A percentile compares a stretch with the other conserved stretches of the same genome.
These are phyloP conservation scores for Chaetomium tenue DNA, from an alignment of 495 filamentous ascomycete species.

Conservation along the genomic window DNA sequence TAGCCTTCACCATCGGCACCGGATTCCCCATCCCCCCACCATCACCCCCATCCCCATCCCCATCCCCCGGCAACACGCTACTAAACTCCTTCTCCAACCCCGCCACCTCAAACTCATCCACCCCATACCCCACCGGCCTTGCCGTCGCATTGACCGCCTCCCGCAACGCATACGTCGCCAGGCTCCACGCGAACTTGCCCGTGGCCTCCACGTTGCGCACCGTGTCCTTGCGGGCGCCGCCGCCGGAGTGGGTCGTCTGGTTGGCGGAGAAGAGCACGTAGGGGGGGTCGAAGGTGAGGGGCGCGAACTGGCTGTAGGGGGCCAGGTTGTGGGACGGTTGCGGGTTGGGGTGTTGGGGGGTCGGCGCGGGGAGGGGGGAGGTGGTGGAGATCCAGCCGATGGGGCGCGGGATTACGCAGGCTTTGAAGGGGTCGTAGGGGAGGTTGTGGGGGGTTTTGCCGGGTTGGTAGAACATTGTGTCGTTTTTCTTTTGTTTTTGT, in stretches of 20 bases:
- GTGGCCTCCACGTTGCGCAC: constrained; percentile 4
- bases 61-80: not conserved
- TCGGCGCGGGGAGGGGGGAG: not conserved
- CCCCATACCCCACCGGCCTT: not conserved
- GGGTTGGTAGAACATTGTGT: constrained; percentile 2
- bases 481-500: too few relatives aligned
- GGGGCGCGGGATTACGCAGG: constrained; percentile 7
- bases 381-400: constrained; percentile 9
- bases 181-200: constrained; percentile 2
- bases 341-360: not conserved
- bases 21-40: not conserved
- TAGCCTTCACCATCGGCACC: constrained; percentile 1
- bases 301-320: constrained; percentile 3
- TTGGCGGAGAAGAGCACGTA: constrained; percentile 5
- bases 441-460: constrained; percentile 8
- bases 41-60: too few relatives aligned
- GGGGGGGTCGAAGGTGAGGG: constrained; percentile 2
- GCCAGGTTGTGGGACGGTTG: not conserved
- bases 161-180: not conserved
- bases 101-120: not conserved
- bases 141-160: not conserved
- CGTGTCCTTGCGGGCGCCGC: not conserved
- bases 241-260: not conserved
- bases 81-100: constrained; percentile 1
- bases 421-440: constrained; percentile 11